These are phyloP conservation scores for Alnus rubra DNA, from an alignment of 306 rosid genomes.

Conservation along the genomic window DNA sequence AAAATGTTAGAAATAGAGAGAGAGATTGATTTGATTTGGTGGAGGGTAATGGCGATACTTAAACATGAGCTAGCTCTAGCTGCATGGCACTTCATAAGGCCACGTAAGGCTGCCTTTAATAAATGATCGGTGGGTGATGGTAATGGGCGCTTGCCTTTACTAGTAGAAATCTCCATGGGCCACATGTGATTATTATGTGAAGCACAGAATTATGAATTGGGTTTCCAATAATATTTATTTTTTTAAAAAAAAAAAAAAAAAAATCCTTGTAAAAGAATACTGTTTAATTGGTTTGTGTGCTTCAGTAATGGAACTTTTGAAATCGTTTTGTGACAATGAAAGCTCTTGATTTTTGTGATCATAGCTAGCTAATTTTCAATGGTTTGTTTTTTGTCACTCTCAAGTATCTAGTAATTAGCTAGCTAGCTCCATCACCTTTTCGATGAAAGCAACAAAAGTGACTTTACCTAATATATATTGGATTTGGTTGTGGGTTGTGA, in stretches of 20 bases:
- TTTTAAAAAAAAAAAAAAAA: too few species aligned
- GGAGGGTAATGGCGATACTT: too few species aligned
- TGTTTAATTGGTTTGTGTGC: neutral
- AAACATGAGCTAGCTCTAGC: neutral
- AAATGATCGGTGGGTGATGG: neutral
- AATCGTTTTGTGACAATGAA: neutral
- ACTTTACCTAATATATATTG: neutral
- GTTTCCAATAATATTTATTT: too few species aligned
- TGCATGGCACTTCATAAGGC: neutral
- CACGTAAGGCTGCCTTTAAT: neutral
- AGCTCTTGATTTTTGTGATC: neutral
- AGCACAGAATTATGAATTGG: neutral
- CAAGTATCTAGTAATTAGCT: neutral
- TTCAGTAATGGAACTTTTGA: neutral
- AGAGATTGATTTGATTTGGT: too few species aligned
- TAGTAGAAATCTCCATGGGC: neutral
- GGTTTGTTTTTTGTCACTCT: too few species aligned
- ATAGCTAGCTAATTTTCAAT: neutral
- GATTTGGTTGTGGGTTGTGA: neutral
- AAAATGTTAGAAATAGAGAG: neutral
- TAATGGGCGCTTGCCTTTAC: conserved; percentile 5
- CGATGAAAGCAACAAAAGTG: neutral
- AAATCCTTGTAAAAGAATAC: neutral
- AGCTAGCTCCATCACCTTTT: neutral
- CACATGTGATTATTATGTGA: neutral